Evolutionary conservation across 2,329 filamentous ascomycete genomes (phyloP), one percentile per base, ranked within the genome.

Genomic region (Herpotrichia juniperi): DNA sequence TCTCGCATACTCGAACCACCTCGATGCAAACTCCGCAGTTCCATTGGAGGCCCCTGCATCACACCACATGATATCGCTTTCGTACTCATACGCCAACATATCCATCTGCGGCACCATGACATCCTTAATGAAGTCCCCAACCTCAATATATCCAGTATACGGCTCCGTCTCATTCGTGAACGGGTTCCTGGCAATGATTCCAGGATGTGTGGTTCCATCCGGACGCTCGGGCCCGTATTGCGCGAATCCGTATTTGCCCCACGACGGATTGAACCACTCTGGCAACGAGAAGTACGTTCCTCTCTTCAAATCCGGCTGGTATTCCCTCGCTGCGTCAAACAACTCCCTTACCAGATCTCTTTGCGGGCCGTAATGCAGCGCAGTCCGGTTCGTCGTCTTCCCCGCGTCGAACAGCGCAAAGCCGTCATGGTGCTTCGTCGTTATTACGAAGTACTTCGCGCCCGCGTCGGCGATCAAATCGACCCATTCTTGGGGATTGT

Each of bases 401-500:
- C 62, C 62, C 0, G 76, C 62, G 53, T 79, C 75, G 56, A 79
- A 79, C 11, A 78, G 49, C 2, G 76, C 74, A 50, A 75, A 79
- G 2, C 78, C 77, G 53, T 79, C 77, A 55, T 79, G 77, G 50
- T 79, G 77, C 55, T 80, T 80, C 46, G 67, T 73, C 1, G 74
- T 72, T 45, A 75, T 67, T 1, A 79, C 74, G 56, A 77, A 76
- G 63, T 79, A 74, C 19, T 77, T 76, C 7, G 80, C 80, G 8
- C 80, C 80, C 2, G 80, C 74, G 30, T 80, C 79, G 2, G 77
- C 76, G 50, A 83, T 78, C 1, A 83, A 73, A 53, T 82, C 79
- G 1, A 82, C 78, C 79, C 80, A 82, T 30, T 74, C 78, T 49
- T 80, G 82, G 0, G 82, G 75, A 55, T 82, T 73, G 57, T 73